phyloP scores from a whole-genome alignment of 116 monocot species.

The Papilionanthe hybrid region DNA sequence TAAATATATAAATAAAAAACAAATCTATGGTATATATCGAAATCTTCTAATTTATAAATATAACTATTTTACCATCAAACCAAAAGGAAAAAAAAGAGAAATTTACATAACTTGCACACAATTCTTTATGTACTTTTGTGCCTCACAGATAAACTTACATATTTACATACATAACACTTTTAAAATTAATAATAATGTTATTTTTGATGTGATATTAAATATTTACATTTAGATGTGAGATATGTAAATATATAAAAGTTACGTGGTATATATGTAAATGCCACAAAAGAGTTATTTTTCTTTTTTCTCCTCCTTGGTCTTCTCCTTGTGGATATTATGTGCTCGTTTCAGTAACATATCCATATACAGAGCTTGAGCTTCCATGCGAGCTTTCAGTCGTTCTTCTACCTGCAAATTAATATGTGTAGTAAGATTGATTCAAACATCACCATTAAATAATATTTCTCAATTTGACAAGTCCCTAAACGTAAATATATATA shows the following conservation, averaged over 20 bases:
- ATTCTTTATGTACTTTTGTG: too few relatives aligned
- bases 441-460: background rate
- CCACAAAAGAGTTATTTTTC: background rate
- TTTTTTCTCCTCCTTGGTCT: background rate
- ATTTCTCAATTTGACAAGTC: too few relatives aligned
- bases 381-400: slow-evolving; percentile 6
- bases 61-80: background rate
- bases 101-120: too few relatives aligned
- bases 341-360: slow-evolving; percentile 25
- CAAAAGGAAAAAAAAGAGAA: background rate
- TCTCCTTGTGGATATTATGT: slow-evolving; percentile 3
- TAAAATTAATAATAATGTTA: too few relatives aligned
- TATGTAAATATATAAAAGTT: too few relatives aligned
- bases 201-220: too few relatives aligned
- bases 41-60: background rate
- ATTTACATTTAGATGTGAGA: too few relatives aligned
- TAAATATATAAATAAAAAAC: background rate
- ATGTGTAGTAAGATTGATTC: background rate
- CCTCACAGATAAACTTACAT: too few relatives aligned
- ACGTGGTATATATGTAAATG: too few relatives aligned
- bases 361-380: slow-evolving; percentile 22
- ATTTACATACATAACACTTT: too few relatives aligned
- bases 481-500: too few relatives aligned
- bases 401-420: slow-evolving; percentile 14
- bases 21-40: background rate